phyloP scores from a whole-genome alignment of 306 rosid species.

The Leucaena leucocephala region DNA sequence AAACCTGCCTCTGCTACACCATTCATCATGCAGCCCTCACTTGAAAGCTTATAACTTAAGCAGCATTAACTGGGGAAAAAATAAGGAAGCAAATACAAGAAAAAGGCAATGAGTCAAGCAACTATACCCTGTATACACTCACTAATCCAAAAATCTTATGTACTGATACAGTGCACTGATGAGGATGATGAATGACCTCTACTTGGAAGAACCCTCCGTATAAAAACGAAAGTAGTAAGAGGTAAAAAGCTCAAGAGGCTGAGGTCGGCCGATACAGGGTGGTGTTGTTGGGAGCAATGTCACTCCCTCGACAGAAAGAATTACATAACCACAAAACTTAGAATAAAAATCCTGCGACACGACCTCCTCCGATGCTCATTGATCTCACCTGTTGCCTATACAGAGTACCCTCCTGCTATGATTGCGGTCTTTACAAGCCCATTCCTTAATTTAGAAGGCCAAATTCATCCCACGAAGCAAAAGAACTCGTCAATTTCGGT shows the following conservation, averaged over 20 bases:
- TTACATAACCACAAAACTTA: constrained; percentile 58
- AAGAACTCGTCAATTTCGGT: constrained; percentile 30
- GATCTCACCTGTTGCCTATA: constrained; percentile 51
- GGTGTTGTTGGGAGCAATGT: constrained; percentile 36
- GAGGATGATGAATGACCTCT: constrained; percentile 53
- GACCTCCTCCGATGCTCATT: constrained; percentile 43
- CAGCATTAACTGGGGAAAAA: constrained; percentile 38
- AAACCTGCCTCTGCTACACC: constrained; percentile 41
- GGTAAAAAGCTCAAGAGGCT: constrained; percentile 45
- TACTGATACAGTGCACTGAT: constrained; percentile 55
- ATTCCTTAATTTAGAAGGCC: constrained; percentile 39
- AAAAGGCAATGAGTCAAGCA: constrained; percentile 41
- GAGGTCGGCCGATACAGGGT: constrained; percentile 47
- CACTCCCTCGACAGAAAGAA: constrained; percentile 63
- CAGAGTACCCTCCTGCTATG: constrained; percentile 38
- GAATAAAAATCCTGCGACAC: constrained; percentile 46
- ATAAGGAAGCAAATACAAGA: constrained; percentile 41
- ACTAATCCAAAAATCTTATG: constrained; percentile 74
- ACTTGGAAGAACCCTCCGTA: constrained; percentile 52
- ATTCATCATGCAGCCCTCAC: constrained; percentile 48
- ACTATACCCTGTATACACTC: constrained; percentile 75
- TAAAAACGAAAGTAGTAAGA: constrained; percentile 38
- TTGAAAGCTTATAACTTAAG: constrained; percentile 7
- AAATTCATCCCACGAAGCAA: constrained; percentile 48
- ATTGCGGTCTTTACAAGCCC: constrained; percentile 46